These are phyloP conservation scores for Arctium minus DNA, from an alignment of 129 eudicot species.

Conservation along the genomic window DNA sequence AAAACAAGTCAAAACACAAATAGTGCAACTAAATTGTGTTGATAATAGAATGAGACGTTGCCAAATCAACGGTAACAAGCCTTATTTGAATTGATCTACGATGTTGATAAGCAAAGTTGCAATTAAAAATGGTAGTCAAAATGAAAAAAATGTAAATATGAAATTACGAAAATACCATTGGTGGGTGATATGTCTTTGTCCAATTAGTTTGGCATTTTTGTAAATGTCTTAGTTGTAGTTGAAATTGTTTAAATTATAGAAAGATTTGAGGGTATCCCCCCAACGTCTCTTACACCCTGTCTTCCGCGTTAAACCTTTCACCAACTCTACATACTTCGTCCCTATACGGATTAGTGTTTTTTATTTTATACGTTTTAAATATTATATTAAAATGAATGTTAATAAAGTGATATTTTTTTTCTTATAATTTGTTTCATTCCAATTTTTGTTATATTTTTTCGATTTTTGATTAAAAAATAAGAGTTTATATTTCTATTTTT, in stretches of 20 bases:
- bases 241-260: not conserved
- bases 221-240: not conserved
- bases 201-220: not conserved
- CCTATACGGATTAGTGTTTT: slow-evolving; percentile 14
- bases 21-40: no score
- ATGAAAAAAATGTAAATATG: not conserved
- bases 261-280: not conserved
- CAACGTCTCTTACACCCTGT: slow-evolving; percentile 23
- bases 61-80: not conserved
- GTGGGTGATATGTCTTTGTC: slow-evolving; percentile 22
- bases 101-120: not conserved
- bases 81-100: not conserved
- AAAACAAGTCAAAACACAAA: no score
- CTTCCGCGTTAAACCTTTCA: slow-evolving; percentile 30
- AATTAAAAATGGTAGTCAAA: not conserved
- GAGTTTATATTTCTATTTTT: no score
- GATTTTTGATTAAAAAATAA: no score
- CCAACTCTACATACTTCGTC: slow-evolving; percentile 26
- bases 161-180: slow-evolving; percentile 10
- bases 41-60: not conserved
- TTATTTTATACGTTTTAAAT: not conserved
- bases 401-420: no score
- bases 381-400: no score
- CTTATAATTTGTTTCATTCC: no score
- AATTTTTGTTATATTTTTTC: no score